Base-by-base conservation (phyloP, 305 asterid genomes). In the Rubia tinctorum region DNA sequence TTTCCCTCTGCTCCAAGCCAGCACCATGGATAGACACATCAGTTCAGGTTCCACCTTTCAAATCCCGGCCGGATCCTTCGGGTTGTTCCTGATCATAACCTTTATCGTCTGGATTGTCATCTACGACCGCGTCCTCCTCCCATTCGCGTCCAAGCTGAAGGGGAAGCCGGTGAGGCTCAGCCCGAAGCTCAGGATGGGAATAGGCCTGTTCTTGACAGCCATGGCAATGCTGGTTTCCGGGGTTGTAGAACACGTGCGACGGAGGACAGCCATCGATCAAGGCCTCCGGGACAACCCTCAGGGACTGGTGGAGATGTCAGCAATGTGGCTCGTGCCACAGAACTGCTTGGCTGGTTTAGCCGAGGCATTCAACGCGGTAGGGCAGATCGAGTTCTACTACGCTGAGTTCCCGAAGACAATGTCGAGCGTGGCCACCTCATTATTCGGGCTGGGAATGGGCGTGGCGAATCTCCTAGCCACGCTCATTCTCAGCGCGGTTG, bases 1-100 rank as follows among this genome's bases (percentile, higher is more conserved):
- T 0, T 91, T 91, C 27, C 97, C 90, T 4, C 18, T 88, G 22
- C 84, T 93, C 73, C 97, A 90, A 77, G 97, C 98, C 20, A 81
- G 69, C 18, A 79, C 96, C 0, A 84, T 93, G 97, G 81, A 91
- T 15, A 75, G 95, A 65, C 92, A 87, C 70, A 55, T 90, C 27
- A 74, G 82, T 27, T 74, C 88, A 18, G 69, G 81, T 27, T 74
- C 88, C 18, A 66, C 64, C 77, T 88, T 90, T 74, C 79, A 84
- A 68, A 86, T 90, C 20, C 94, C 95, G 0, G 81, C 94, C 4
- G 95, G 81, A 60, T 88, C 96, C 1, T 84, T 82, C 7, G 82
- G 79, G 20, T 73, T 86, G 77, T 90, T 90, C 69, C 27, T 77
- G 2, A 71, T 87, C 74, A 71, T 88, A 39, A 51, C 87, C 13